A percentile compares a stretch with the other conserved stretches of the same genome.
phyloP scores from a whole-genome alignment of 176 grass and related monocot species.

The Saccharum officinarum region DNA sequence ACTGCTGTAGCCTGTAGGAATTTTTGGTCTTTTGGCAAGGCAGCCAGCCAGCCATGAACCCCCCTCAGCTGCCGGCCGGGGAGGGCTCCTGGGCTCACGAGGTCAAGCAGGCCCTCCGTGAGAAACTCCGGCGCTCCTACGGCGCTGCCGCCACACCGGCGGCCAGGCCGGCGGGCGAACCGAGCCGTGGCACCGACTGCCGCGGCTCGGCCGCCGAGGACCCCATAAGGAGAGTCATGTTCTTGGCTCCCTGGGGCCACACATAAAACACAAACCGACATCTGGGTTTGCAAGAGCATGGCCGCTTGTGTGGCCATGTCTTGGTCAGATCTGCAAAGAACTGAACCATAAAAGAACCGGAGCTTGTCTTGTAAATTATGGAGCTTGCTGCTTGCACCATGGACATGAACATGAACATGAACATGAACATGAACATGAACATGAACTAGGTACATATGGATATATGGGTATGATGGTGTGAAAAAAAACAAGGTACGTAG shows the following conservation, averaged over 20 bases:
- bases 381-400: slow-evolving; percentile 17
- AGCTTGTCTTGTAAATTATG: slow-evolving; percentile 38
- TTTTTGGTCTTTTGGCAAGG: slow-evolving; percentile 1
- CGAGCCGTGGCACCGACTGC: slow-evolving; percentile 56
- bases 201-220: slow-evolving; percentile 55
- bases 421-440: no score
- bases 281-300: slow-evolving; percentile 29
- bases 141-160: not conserved
- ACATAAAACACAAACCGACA: slow-evolving; percentile 52
- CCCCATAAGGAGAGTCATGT: slow-evolving; percentile 93
- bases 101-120: slow-evolving; percentile 78
- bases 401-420: slow-evolving; percentile 53
- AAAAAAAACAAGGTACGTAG: slow-evolving; percentile 20
- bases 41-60: slow-evolving; percentile 49
- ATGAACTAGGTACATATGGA: not conserved
- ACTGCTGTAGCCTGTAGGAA: not conserved
- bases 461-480: slow-evolving; percentile 32
- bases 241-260: slow-evolving; percentile 95
- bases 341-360: slow-evolving; percentile 35
- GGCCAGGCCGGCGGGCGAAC: not conserved
- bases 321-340: slow-evolving; percentile 46
- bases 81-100: slow-evolving; percentile 65
- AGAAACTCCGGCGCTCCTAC: slow-evolving; percentile 67
- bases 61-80: slow-evolving; percentile 59
- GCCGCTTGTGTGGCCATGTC: slow-evolving; percentile 1